Base-by-base conservation (phyloP, 2,329 filamentous ascomycete genomes). In the Aspergillus awamori region DNA sequence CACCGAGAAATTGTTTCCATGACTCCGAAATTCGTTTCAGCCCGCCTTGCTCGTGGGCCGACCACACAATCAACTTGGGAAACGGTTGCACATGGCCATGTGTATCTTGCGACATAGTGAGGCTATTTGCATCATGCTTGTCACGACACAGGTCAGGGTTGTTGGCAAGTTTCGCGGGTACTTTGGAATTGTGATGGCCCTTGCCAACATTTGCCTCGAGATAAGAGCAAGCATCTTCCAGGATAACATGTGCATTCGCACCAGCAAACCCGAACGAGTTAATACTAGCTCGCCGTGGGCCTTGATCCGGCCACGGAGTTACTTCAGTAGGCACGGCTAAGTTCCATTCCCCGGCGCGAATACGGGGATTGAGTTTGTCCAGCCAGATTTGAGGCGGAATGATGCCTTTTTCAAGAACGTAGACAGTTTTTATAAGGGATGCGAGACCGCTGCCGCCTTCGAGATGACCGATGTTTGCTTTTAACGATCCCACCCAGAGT, bases 241-340 rank as follows among this genome's bases (percentile, higher is more conserved):
- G 47, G 5, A 77, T 67, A 30, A 69, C 66, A 53, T 76, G 73
- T 0, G 73, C 67, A 57, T 76, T 76, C 1, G 74, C 67, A 0
- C 75, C 75, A 5, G 74, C 75, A 53, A 71, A 75, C 7, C 77
- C 77, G 55, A 79, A 79, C 7, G 67, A 74, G 55, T 76, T 78
- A n/a, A 79, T 51, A 1, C 69, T 71, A 1, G 66, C 60, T 45
- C 72, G 63, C 7, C 72, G 67, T 4, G 67, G 53, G 3, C 69
- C 69, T 3, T 58, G 7, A 1, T 65, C 67, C n/a, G 71, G 72
- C 73, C 73, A 75, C 1, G 66, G 62, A 5, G 62, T 64, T n/a
- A 61, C 65, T 13, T 66, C 56, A 0, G 61, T 62, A 15, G 26
- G 49, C 4, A 64, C 38, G 38, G 45, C 41, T 10, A 53, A 11